A percentile compares a stretch with the other conserved stretches of the same genome.
phyloP scores from a whole-genome alignment of 1,139 yeast genomes.

The Trichomonascaceae sp. region DNA sequence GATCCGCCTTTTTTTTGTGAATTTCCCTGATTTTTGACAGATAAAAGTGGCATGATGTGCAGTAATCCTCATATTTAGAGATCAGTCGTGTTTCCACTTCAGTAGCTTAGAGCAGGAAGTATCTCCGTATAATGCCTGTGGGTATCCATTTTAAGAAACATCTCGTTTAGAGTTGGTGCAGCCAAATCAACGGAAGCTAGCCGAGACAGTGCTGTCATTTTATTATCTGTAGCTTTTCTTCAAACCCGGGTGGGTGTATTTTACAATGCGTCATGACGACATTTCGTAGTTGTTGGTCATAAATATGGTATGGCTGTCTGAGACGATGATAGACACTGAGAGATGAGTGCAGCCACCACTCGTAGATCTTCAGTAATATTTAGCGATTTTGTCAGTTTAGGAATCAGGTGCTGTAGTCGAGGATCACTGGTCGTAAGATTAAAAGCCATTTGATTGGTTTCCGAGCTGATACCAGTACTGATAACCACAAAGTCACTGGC shows the following conservation, averaged over 20 bases:
- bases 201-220: not conserved
- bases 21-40: not conserved
- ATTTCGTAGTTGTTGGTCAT: not conserved
- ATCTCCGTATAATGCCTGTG: not conserved
- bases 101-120: not conserved
- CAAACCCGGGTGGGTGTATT: not conserved
- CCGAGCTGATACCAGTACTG: not conserved
- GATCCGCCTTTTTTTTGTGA: not conserved
- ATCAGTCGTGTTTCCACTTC: not conserved
- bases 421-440: not conserved
- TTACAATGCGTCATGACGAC: not conserved
- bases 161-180: not conserved
- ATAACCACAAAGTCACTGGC: conserved; percentile 1
- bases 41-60: not conserved
- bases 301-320: not conserved
- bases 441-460: conserved; percentile 8
- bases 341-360: conserved; percentile 5
- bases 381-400: conserved; percentile 6
- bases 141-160: not conserved
- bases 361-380: conserved; percentile 10
- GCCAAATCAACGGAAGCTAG: not conserved
- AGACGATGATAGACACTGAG: not conserved
- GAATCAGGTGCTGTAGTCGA: conserved; percentile 2
- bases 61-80: not conserved
- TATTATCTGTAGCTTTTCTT: too few relatives aligned